Base-by-base conservation (phyloP, 23 red algal genomes). In the Agarophyton chilense region DNA sequence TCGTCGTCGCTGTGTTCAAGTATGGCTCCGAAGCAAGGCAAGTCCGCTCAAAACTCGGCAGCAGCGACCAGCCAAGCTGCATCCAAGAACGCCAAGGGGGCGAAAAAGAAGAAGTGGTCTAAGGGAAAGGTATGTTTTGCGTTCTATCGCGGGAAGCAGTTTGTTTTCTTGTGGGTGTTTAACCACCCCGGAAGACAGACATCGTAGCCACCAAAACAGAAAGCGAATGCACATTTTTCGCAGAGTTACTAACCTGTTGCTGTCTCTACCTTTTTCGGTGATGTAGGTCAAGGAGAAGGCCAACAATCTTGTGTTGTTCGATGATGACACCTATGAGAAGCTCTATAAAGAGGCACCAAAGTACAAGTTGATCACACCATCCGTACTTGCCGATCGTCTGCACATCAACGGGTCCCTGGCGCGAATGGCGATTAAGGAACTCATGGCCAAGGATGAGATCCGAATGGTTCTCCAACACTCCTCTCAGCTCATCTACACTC, bases 41-140 rank as follows among this genome's bases (percentile, higher is more conserved):
- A 91, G 78, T 75, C 86, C 22, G 88, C 82, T 40, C 79, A 86
- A 44, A 95, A 95, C 64, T 32, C 78, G 7, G 86, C 93, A 25
- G 84, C 93, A 12, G 60, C 93, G 72, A 57, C 85, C 4, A 89
- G 85, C 64, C 93, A 95, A 77, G 82, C 85, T 29, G 92, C 92
- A 4, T 88, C 82, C 4, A 95, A 95, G 86, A 88, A 88, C 33
- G 63, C 65, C 10, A 95, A 95, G 86, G 87, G 87, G 10, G 93
- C 79, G 6, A 95, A 95, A 79, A 95, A 95, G 79, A 95, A 95
- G 84, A 99, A 99, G 97, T 99, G 97, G 97, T 99, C 97, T 40
- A 99, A 99, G 97, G 97, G 97, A 86, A 99, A 99, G 90, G 95
- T 96, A 80, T 82, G 92, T 72, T 55, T 5, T 18, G 60, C 60